A percentile compares a stretch with the other conserved stretches of the same genome.
Evolutionary conservation across 2,329 filamentous ascomycete species (phyloP).

Genomic region (Penicillium sp.): DNA sequence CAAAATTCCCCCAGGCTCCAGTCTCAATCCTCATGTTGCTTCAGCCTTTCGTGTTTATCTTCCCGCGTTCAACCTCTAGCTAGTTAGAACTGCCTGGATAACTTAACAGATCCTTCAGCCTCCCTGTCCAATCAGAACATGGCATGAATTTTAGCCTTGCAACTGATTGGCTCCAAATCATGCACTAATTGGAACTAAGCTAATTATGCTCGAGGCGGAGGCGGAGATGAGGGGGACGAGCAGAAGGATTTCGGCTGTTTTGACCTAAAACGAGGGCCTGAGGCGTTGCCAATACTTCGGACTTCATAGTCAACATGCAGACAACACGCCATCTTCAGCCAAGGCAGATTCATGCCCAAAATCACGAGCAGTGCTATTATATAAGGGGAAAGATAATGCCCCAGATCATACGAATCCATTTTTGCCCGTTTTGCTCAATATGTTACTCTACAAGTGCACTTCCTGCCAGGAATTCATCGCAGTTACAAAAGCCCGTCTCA

Average conservation of each 20-base stretch:
- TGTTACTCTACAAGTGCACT: conserved; percentile 1
- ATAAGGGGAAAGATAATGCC: neutral
- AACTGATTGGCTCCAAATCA: too few species aligned
- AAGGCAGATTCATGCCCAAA: neutral
- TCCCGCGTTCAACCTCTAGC: too few species aligned
- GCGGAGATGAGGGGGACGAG: neutral
- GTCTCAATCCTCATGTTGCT: too few species aligned
- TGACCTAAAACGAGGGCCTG: neutral
- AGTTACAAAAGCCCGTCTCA: neutral
- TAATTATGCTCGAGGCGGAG: too few species aligned
- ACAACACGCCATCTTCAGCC: neutral
- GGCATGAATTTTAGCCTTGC: too few species aligned
- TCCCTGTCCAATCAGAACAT: too few species aligned
- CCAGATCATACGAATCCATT: neutral
- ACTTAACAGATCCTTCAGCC: too few species aligned
- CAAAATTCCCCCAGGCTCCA: too few species aligned
- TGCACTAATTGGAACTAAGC: too few species aligned
- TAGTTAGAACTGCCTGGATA: too few species aligned
- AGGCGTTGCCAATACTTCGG: neutral
- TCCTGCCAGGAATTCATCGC: neutral
- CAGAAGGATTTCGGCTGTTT: neutral
- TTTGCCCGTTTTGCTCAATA: neutral
- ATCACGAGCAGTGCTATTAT: neutral
- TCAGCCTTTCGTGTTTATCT: too few species aligned
- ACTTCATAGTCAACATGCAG: neutral